Evolutionary conservation across 1,139 yeast genomes (phyloP).

Genomic region (Lodderomyces beijingensis): DNA sequence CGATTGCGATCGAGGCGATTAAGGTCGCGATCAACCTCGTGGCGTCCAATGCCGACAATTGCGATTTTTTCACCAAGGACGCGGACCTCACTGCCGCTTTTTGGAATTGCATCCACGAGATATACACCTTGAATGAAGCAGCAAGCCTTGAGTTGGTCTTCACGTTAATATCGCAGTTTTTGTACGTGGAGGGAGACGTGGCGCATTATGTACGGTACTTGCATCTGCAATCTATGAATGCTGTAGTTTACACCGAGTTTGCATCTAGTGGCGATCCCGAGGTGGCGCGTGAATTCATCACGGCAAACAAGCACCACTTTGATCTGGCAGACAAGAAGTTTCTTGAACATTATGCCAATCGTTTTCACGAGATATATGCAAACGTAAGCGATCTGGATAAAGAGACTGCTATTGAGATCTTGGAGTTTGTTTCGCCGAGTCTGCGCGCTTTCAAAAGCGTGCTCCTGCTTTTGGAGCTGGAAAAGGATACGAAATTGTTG

Average conservation of each 20-base stretch:
- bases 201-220: constrained; percentile 9
- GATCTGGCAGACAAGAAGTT: constrained; percentile 5
- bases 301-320: constrained; percentile 1
- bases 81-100: constrained; percentile 15
- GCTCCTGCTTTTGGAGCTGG: constrained; percentile 8
- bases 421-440: constrained; percentile 17
- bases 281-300: constrained; percentile 8
- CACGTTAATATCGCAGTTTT: constrained; percentile 32
- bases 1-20: too few species aligned
- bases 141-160: constrained; percentile 10
- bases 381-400: too few species aligned
- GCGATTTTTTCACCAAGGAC: constrained; percentile 18
- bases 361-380: too few species aligned
- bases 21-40: constrained; percentile 30
- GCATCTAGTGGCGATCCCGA: constrained; percentile 5
- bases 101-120: constrained; percentile 18
- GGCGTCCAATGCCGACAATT: constrained; percentile 35
- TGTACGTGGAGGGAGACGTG: constrained; percentile 24
- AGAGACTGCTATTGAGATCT: constrained; percentile 16
- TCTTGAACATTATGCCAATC: neutral
- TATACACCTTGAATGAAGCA: neutral
- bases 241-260: constrained; percentile 4
- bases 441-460: constrained; percentile 10
- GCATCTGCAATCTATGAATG: constrained; percentile 4
- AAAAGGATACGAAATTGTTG: constrained; percentile 12